Conservation (phyloP, 192 early-diverging fungal genomes). For the Oehlia diaphana region DNA sequence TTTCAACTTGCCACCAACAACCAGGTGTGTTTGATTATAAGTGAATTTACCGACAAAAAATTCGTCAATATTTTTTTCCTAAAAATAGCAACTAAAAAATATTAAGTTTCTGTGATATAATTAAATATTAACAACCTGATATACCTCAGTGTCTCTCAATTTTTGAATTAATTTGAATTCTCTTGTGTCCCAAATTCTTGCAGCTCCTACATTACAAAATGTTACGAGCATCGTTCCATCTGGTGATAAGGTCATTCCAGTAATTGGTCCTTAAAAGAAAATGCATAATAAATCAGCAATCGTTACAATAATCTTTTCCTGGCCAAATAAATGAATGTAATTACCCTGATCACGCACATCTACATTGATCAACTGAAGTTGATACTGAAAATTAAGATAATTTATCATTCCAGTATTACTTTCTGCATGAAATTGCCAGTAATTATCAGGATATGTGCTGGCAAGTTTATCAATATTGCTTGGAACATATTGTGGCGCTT, state of each 20-base stretch:
- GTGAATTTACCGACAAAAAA: constrained; percentile 85
- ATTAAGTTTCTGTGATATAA: background rate
- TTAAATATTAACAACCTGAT: background rate
- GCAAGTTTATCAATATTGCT: constrained; percentile 50
- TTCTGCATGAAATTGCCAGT: constrained; percentile 59
- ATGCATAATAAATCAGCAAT: background rate
- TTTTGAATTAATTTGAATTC: constrained; percentile 69
- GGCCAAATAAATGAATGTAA: background rate
- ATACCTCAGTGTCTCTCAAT: constrained; percentile 65
- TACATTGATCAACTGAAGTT: constrained; percentile 61
- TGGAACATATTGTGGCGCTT: constrained; percentile 49
- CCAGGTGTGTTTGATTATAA: constrained; percentile 61
- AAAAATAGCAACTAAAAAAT: constrained; percentile 9
- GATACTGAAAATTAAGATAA: constrained; percentile 69
- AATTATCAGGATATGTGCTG: constrained; percentile 59
- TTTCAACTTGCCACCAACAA: constrained; percentile 89
- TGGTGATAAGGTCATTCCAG: constrained; percentile 79
- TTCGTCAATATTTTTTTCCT: constrained; percentile 87
- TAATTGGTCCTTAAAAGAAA: constrained; percentile 58
- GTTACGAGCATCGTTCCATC: constrained; percentile 87
- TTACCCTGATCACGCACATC: constrained; percentile 75
- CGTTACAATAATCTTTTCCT: background rate
- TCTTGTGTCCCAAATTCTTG: constrained; percentile 80
- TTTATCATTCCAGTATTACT: constrained; percentile 56
- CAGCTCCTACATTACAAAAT: constrained; percentile 77